Base-by-base conservation (phyloP, 2,329 filamentous ascomycete species). In the Penicillium sp. region DNA sequence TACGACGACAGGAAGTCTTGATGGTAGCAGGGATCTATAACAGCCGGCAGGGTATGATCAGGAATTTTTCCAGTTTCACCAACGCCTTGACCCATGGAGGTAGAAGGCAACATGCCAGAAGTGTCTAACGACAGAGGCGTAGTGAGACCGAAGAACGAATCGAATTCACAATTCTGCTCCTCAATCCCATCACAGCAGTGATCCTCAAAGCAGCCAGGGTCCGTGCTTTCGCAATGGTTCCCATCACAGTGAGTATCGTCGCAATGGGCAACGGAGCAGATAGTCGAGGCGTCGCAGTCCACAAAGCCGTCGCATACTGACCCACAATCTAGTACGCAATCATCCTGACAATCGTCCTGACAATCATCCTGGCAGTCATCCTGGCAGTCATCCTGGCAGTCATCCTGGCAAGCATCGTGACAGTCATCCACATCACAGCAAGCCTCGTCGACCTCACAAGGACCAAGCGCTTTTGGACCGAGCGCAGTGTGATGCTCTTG, bases 301-400 rank as follows among this genome's bases (percentile, higher is more conserved):
- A 73, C 66, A 51, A 76, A 77, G 42, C 74, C 74, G 52, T 77
- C 75, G 58, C 76, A 78, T 21, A 74, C 65, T 11, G 76, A 77
- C 19, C 68, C 69, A 54, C 76, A 77, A 47, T 70, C 69, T 57
- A 72, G 59, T 27, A 64, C 27, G 49, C 72, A 39, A n/a, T 39
- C 35, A 8, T 39, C 35, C 35, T 39, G 16, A n/a, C 35, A 39
- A 1, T 39, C 7, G 8, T 19, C 35, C 19, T 39, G 16, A n/a
- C 35, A 39, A 1, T 39, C 7, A 7, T 19, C 35, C 19, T 19
- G n/a, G n/a, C 37, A 75, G 48, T 69, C 65, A 44, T 77, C 74
- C 35, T 66, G 42, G 49, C 72, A 39, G 1, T 19, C 35, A 19
- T 39, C 35, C 35, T 66, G 31, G 50, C 72, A 39, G 16, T 39